Evolutionary conservation across 2,329 filamentous ascomycete genomes (phyloP).

Genomic region (Ceratocystis alfenasii): DNA sequence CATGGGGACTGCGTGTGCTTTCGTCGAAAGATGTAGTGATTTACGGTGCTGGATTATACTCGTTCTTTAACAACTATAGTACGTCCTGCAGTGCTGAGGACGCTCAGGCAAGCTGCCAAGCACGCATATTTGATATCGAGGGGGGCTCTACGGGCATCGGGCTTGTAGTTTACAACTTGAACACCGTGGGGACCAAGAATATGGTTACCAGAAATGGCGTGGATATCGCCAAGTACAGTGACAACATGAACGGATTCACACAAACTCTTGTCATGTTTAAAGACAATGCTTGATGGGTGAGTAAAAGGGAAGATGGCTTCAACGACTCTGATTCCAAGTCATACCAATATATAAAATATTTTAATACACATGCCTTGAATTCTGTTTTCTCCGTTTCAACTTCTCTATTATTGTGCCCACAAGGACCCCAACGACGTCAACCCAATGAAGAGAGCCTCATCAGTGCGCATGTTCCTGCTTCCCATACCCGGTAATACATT

Average conservation of each 20-base stretch:
- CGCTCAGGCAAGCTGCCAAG: conserved; percentile 36
- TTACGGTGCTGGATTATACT: conserved; percentile 56
- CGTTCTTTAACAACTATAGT: conserved; percentile 55
- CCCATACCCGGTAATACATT: conserved; percentile 71
- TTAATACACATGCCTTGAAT: conserved; percentile 8
- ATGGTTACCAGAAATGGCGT: conserved; percentile 33
- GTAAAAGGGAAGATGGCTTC: conserved; percentile 22
- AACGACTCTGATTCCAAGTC: not conserved
- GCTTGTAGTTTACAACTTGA: conserved; percentile 35
- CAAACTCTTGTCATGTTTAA: conserved; percentile 30
- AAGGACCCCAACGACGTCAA: conserved; percentile 54
- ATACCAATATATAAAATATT: not conserved
- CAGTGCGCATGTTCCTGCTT: conserved; percentile 69
- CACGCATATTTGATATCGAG: conserved; percentile 31
- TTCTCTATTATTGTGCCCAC: conserved; percentile 31
- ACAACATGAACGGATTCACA: conserved; percentile 33
- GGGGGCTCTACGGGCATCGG: conserved; percentile 23
- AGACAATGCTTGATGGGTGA: conserved; percentile 11
- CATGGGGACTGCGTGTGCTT: conserved; percentile 54
- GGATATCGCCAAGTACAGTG: conserved; percentile 30
- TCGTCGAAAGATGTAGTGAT: conserved; percentile 43
- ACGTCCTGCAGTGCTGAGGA: conserved; percentile 35
- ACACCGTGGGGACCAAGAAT: conserved; percentile 34
- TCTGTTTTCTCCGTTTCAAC: not conserved
- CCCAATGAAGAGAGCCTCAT: conserved; percentile 71